Evolutionary conservation across 2,329 filamentous ascomycete species (phyloP), one percentile per base, ranked within the genome.

Genomic region (Fusarium oxysporum): DNA sequence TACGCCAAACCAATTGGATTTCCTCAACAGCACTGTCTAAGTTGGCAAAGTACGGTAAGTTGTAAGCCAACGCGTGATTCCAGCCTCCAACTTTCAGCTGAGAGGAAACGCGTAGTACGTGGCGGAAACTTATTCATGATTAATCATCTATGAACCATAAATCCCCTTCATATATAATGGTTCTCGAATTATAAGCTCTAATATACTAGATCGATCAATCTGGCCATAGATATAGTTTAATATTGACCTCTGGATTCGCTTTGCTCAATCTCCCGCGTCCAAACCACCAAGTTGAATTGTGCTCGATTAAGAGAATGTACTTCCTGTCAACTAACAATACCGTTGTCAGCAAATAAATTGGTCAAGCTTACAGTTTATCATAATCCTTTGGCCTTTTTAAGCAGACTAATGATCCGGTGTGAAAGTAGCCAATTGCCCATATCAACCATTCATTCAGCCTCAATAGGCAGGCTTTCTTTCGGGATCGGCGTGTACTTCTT

Each of bases 21-120:
- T 2, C 8, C 7, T 23, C 4, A 0, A 9, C 14, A 32, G 1
- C 3, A 3, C 10, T 16, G 0, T 12, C 10, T 17, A 32, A 17
- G 5, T 48, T 10, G 10, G 1, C 21, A 32, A 48, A 13, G 10
- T 17, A 32, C 2, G 14, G 13, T n/a, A 30, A 30, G 28, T n/a
- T 30, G 2, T 1, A 30, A 12, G 13, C 3, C 19, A 7, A 32
- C 11, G 21, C 5, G 1, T 50, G 16, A 44, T 44, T 17, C 1
- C 1, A 19, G 43, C 16, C 16, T 35, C 11, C 7, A 3, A 13
- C 2, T 6, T 13, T 3, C 21, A 17, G 28, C 10, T 17, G 0
- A 10, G 16, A 13, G 11, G 16, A 33, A 50, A 50, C 2, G 1
- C 2, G 9, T 13, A 2, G 7, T 7, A 23, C 1, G 16, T 50